Conservation (phyloP, 2,329 filamentous ascomycete genomes). For the Fusarium oxysporum region DNA sequence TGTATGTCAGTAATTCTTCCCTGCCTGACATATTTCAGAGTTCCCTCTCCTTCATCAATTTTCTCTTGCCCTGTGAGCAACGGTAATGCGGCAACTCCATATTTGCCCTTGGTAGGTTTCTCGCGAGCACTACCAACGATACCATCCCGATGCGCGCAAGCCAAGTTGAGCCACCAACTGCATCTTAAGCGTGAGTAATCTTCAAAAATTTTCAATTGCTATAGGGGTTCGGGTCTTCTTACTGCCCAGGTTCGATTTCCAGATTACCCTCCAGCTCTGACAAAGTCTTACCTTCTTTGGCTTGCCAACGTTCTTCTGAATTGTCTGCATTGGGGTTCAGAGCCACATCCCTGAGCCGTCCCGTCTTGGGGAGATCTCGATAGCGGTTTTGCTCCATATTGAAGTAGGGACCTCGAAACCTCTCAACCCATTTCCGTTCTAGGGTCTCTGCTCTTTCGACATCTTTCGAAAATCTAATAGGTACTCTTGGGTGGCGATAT, state of each 20-base stretch:
- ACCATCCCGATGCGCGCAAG: constrained; percentile 67
- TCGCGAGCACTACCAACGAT: constrained; percentile 60
- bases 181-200: constrained; percentile 32
- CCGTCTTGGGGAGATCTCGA: constrained; percentile 50
- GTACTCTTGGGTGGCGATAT: constrained; percentile 44
- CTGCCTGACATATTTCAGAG: constrained; percentile 59
- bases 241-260: constrained; percentile 63
- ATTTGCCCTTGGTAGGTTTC: constrained; percentile 58
- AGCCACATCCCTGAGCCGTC: constrained; percentile 56
- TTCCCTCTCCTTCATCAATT: constrained; percentile 43
- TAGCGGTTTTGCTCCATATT: constrained; percentile 59
- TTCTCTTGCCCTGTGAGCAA: constrained; percentile 65
- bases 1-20: constrained; percentile 60
- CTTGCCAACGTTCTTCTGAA: constrained; percentile 52
- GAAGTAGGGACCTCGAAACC: constrained; percentile 59
- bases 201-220: not conserved
- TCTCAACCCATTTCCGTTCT: constrained; percentile 56
- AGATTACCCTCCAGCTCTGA: constrained; percentile 56
- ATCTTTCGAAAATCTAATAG: constrained; percentile 50
- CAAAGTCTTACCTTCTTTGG: constrained; percentile 48
- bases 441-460: constrained; percentile 53
- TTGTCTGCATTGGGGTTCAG: constrained; percentile 51
- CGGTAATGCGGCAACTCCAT: constrained; percentile 61
- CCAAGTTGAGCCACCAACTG: constrained; percentile 70
- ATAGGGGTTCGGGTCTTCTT: constrained; percentile 47